Evolutionary conservation across 2,329 filamentous ascomycete genomes (phyloP).

Genomic region (Trichophaea hybrida): DNA sequence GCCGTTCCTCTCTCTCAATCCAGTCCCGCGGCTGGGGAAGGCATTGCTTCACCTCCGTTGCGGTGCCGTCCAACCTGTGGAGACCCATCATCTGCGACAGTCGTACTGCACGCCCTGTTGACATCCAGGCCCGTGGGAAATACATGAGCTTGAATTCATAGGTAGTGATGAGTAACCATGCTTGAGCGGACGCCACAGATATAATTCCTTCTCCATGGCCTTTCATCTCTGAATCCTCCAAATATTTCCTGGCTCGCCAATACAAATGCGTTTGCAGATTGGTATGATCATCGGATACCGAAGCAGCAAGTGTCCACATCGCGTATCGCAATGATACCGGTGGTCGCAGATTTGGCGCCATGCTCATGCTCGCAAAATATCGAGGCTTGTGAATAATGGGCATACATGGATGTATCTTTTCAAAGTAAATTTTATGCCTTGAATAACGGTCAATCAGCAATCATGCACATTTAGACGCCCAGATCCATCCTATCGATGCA

Average conservation of each 20-base stretch:
- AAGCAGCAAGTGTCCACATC: conserved; percentile 90
- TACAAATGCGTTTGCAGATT: conserved; percentile 80
- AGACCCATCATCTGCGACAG: conserved; percentile 84
- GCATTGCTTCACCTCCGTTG: conserved; percentile 84
- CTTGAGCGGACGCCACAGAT: conserved; percentile 71
- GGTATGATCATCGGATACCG: conserved; percentile 65
- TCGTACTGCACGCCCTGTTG: conserved; percentile 65
- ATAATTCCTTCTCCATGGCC: conserved; percentile 83
- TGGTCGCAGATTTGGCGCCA: conserved; percentile 73
- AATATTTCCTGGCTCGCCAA: conserved; percentile 72
- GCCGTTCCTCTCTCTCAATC: conserved; percentile 82
- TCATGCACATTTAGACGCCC: conserved; percentile 18
- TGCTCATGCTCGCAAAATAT: conserved; percentile 75
- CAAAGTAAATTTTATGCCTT: conserved; percentile 74
- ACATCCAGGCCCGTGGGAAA: conserved; percentile 91
- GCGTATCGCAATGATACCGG: conserved; percentile 81
- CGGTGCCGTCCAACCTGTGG: conserved; percentile 67
- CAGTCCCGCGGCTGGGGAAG: conserved; percentile 75
- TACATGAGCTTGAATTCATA: conserved; percentile 98
- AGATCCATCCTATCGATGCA: not conserved
- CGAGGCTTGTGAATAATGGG: conserved; percentile 83
- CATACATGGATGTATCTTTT: conserved; percentile 70
- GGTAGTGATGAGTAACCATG: conserved; percentile 61
- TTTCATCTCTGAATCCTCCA: conserved; percentile 78
- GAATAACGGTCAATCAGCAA: not conserved